Conservation (phyloP, 2,329 filamentous ascomycete genomes). For the Periconia sp. region DNA sequence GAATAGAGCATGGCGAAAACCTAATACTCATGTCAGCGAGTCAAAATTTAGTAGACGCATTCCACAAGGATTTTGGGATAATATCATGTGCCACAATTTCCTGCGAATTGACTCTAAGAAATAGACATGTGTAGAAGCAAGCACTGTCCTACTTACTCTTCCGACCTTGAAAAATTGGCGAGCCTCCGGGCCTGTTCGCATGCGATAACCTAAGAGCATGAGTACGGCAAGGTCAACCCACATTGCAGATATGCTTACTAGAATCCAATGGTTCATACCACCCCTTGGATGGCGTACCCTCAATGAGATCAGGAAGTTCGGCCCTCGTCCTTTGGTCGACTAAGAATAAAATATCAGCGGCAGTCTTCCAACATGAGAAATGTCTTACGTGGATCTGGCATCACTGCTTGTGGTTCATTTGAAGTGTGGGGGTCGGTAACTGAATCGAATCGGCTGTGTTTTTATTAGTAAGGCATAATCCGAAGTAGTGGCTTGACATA, state of each 20-base stretch:
- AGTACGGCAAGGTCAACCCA: neutral
- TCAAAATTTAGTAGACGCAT: neutral
- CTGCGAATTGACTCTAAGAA: too few relatives aligned
- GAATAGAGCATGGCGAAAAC: conserved; percentile 25
- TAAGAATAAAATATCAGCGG: neutral
- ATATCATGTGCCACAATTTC: too few relatives aligned
- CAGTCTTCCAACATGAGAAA: neutral
- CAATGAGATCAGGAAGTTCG: neutral
- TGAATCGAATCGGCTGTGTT: neutral
- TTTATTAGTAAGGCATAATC: too few relatives aligned
- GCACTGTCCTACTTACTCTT: conserved; percentile 3
- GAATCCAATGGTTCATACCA: conserved; percentile 8
- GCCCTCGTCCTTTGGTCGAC: neutral
- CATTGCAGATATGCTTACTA: neutral
- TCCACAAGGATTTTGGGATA: too few relatives aligned
- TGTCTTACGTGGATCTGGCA: neutral
- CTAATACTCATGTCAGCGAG: conserved; percentile 3
- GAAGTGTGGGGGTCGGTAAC: neutral
- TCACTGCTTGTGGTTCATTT: neutral
- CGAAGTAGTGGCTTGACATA: too few relatives aligned
- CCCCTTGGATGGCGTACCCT: conserved; percentile 4
- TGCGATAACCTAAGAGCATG: conserved; percentile 16
- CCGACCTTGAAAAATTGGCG: conserved; percentile 19
- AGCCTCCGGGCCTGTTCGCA: conserved; percentile 17
- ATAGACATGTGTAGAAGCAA: neutral